phyloP scores from a whole-genome alignment of 192 early-diverging fungal genomes.

The Backusella sp. region DNA sequence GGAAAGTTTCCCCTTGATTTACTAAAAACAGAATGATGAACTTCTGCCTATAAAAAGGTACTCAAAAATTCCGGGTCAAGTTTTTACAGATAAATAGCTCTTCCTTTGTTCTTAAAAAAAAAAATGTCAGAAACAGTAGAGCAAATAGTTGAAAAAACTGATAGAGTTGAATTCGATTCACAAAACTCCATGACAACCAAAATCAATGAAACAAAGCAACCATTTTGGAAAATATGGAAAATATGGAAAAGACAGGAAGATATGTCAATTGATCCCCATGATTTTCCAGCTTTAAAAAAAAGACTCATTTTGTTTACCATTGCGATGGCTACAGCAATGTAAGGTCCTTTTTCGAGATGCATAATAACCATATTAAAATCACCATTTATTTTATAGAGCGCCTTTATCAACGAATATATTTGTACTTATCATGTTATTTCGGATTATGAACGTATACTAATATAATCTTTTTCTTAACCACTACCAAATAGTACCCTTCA shows the following conservation, averaged over 20 bases:
- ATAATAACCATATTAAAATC: constrained; percentile 22
- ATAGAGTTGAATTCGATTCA: not conserved
- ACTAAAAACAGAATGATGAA: not conserved
- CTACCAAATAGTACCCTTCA: constrained; percentile 24
- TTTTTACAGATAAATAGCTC: not conserved
- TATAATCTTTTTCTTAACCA: not conserved
- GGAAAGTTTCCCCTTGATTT: not conserved
- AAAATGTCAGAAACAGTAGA: not conserved
- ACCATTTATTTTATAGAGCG: not conserved
- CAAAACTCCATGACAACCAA: not conserved
- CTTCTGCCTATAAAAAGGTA: not conserved
- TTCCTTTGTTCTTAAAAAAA: not conserved
- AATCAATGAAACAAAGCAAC: not conserved
- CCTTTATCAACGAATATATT: not conserved
- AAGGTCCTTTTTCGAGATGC: not conserved
- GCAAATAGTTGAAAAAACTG: not conserved
- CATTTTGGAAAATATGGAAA: constrained; percentile 4
- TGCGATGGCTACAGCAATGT: constrained; percentile 8
- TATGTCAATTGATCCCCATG: not conserved
- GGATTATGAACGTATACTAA: not conserved
- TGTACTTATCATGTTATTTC: not conserved
- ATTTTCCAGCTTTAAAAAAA: constrained; percentile 15
- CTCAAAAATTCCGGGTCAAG: not conserved
- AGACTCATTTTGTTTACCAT: constrained; percentile 9
- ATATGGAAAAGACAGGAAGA: not conserved